These are phyloP conservation scores for Phaeosphaeriaceae sp. DNA, from an alignment of 2,329 filamentous ascomycete genomes.

Conservation along the genomic window DNA sequence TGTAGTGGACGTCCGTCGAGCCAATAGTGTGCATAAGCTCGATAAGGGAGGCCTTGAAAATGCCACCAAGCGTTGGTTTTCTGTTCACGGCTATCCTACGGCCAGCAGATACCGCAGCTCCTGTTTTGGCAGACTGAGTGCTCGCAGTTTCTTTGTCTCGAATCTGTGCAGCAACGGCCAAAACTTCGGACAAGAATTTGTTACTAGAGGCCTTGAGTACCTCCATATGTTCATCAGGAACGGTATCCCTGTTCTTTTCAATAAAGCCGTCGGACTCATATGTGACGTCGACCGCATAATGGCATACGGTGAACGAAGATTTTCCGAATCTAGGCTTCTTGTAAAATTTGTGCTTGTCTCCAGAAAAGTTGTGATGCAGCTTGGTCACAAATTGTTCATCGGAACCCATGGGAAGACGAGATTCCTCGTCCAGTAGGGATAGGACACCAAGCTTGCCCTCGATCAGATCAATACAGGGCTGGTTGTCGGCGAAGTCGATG, in stretches of 20 bases:
- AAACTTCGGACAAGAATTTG: slow-evolving; percentile 79
- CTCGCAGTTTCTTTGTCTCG: slow-evolving; percentile 81
- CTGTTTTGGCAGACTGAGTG: slow-evolving; percentile 72
- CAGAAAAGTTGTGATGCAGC: slow-evolving; percentile 89
- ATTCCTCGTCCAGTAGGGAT: slow-evolving; percentile 93
- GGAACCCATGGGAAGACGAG: slow-evolving; percentile 92
- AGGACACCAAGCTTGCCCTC: slow-evolving; percentile 95
- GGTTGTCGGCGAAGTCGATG: slow-evolving; percentile 99
- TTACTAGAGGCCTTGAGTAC: slow-evolving; percentile 86
- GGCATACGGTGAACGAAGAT: slow-evolving; percentile 95
- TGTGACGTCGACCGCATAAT: slow-evolving; percentile 97
- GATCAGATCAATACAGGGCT: slow-evolving; percentile 97
- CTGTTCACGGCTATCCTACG: slow-evolving; percentile 91
- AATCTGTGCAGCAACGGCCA: slow-evolving; percentile 84
- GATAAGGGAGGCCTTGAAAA: slow-evolving; percentile 98
- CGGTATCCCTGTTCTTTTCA: slow-evolving; percentile 98
- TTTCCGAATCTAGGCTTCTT: slow-evolving; percentile 99
- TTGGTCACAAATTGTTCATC: slow-evolving; percentile 98
- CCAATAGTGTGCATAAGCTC: slow-evolving; percentile 98
- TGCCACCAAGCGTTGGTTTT: slow-evolving; percentile 95
- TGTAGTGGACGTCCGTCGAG: slow-evolving; percentile 97
- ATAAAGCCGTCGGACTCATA: slow-evolving; percentile 99
- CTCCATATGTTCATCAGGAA: slow-evolving; percentile 97
- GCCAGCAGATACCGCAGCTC: slow-evolving; percentile 66
- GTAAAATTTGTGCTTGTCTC: slow-evolving; percentile 94